A percentile compares a stretch with the other conserved stretches of the same genome.
These are phyloP conservation scores for Sporothrix protearum DNA, from an alignment of 2,329 filamentous ascomycete genomes.

Conservation along the genomic window DNA sequence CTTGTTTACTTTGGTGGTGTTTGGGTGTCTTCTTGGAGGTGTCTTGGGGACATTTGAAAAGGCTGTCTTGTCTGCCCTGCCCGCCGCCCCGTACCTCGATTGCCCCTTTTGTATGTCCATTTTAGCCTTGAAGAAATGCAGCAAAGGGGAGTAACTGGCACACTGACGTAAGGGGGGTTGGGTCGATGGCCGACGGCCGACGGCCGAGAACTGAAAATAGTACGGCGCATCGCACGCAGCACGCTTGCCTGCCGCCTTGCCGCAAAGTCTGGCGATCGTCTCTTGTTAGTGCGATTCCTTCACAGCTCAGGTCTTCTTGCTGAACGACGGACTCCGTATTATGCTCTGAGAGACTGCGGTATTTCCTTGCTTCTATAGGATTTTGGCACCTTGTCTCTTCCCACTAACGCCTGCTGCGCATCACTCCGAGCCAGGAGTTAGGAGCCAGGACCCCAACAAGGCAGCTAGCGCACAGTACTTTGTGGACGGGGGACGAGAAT, in stretches of 20 bases:
- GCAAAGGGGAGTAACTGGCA: constrained; percentile 7
- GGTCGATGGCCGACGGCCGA: not conserved
- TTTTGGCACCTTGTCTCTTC: not conserved
- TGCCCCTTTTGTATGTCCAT: not conserved
- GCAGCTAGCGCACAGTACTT: not conserved
- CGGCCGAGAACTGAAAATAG: not conserved
- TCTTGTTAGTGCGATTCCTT: not conserved
- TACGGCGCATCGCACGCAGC: too few species aligned
- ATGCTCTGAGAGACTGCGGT: not conserved
- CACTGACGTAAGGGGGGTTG: not conserved
- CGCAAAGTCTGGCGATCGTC: not conserved
- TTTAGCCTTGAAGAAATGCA: constrained; percentile 13
- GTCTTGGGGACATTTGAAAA: not conserved
- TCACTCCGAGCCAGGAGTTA: too few species aligned
- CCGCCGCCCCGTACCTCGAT: not conserved
- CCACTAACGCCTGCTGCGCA: not conserved
- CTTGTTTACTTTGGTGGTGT: constrained; percentile 1
- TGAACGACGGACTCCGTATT: too few species aligned
- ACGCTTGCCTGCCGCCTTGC: not conserved
- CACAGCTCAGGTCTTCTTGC: not conserved
- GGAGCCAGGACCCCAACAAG: too few species aligned
- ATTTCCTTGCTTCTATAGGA: not conserved
- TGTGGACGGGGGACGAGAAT: not conserved
- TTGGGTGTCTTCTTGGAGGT: not conserved
- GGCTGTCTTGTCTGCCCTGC: not conserved